These are phyloP conservation scores for Leishmania major DNA, from an alignment of 208 protist genomes.

Conservation along the genomic window DNA sequence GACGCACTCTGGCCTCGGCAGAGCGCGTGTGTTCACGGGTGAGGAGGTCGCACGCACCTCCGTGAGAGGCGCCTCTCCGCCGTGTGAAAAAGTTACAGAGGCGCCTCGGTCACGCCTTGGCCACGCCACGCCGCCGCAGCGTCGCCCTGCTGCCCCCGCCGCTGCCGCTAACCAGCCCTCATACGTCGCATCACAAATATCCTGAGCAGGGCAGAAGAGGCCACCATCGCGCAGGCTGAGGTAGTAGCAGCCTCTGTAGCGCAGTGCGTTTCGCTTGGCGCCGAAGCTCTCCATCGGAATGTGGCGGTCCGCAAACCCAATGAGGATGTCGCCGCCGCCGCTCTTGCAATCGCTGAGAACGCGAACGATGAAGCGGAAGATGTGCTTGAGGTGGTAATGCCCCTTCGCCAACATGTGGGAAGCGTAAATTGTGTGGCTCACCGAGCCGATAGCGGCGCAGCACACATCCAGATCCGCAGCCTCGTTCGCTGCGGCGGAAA, in stretches of 20 bases:
- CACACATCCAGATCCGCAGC: constrained; percentile 8
- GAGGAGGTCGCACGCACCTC: background rate
- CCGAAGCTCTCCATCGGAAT: constrained; percentile 58
- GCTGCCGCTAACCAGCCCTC: constrained; percentile 16
- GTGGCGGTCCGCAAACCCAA: constrained; percentile 62
- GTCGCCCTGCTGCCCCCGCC: background rate
- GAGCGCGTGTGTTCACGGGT: background rate
- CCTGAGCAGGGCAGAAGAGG: constrained; percentile 39
- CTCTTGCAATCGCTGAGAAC: constrained; percentile 21
- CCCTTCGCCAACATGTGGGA: constrained; percentile 17
- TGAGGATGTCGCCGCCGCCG: constrained; percentile 34
- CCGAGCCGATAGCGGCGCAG: constrained; percentile 39
- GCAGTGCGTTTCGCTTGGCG: constrained; percentile 37
- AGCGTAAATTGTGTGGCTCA: constrained; percentile 43
- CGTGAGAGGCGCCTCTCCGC: background rate
- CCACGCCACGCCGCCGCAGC: background rate
- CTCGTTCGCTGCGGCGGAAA: background rate
- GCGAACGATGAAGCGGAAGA: constrained; percentile 15
- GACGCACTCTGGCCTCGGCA: constrained; percentile 1
- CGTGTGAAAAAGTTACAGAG: background rate
- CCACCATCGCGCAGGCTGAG: constrained; percentile 38
- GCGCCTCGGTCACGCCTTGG: background rate
- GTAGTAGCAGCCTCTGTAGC: constrained; percentile 53
- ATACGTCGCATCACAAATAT: constrained; percentile 3
- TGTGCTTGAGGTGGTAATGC: constrained; percentile 18